phyloP scores from a whole-genome alignment of 1,139 yeast genomes.

The Taiozyma sp. region DNA sequence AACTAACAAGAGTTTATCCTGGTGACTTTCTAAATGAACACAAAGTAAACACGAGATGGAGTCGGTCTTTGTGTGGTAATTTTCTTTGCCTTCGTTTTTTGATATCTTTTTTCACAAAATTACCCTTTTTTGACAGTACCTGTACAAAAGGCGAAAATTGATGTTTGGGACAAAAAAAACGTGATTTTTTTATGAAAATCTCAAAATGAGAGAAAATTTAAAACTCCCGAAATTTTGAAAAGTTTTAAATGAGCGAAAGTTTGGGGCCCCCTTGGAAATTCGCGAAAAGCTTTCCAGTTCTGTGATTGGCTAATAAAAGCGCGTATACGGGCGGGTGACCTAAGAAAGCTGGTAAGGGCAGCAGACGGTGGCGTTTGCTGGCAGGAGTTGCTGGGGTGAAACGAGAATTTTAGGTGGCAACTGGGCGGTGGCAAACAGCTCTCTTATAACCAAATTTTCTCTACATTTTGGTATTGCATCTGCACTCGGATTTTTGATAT shows the following conservation, averaged over 20 bases:
- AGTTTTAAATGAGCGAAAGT: conserved; percentile 1
- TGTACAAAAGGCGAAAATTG: background rate
- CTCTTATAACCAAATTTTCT: background rate
- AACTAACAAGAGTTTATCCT: background rate
- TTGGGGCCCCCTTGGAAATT: background rate
- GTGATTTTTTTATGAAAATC: conserved; percentile 1
- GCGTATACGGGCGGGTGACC: background rate
- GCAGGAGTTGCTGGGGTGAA: background rate
- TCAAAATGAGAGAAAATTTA: conserved; percentile 1
- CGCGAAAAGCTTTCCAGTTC: conserved; percentile 1
- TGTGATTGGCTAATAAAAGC: conserved; percentile 4
- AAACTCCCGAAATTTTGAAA: background rate
- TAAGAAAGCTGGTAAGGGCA: background rate
- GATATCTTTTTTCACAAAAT: background rate
- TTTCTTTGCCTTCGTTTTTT: background rate
- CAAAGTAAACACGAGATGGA: background rate
- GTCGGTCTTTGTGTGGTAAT: background rate
- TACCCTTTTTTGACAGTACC: background rate
- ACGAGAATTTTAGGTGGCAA: background rate
- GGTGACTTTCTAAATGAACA: background rate
- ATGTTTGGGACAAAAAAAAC: background rate
- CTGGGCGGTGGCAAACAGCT: background rate
- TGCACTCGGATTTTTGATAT: background rate
- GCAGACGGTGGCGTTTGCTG: background rate
- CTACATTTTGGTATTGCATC: background rate